A percentile compares a stretch with the other conserved stretches of the same genome.
Conservation (phyloP, 2,329 filamentous ascomycete genomes). For the Paramyrothecium roridum region DNA sequence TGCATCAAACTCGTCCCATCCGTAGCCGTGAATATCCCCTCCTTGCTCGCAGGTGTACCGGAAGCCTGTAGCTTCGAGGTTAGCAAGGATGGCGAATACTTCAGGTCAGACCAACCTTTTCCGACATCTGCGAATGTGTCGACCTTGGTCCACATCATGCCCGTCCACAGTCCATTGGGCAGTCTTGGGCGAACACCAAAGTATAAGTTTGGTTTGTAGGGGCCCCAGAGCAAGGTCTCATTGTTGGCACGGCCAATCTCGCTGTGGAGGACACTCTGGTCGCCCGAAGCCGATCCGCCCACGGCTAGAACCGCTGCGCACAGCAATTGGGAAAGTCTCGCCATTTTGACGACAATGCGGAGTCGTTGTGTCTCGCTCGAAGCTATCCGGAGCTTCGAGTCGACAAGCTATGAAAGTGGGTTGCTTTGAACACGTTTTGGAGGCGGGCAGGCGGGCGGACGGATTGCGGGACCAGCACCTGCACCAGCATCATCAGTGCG, state of each 20-base stretch:
- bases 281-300: constrained; percentile 20
- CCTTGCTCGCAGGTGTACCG: constrained; percentile 95
- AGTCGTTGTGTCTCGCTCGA: neutral
- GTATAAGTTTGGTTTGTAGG: constrained; percentile 90
- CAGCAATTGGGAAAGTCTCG: constrained; percentile 25
- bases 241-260: constrained; percentile 62
- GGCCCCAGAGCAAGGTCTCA: constrained; percentile 89
- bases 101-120: constrained; percentile 53
- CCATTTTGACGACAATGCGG: constrained; percentile 18
- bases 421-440: constrained; percentile 1
- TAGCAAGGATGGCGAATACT: neutral
- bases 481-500: constrained; percentile 19
- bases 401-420: neutral
- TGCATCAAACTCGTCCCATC: constrained; percentile 96
- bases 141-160: constrained; percentile 84
- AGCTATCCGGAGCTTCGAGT: neutral
- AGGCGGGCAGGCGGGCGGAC: too few species aligned
- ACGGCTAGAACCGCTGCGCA: constrained; percentile 23
- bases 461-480: constrained; percentile 6
- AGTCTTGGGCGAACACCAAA: constrained; percentile 85
- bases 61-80: constrained; percentile 55
- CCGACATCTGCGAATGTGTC: constrained; percentile 76
- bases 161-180: constrained; percentile 76
- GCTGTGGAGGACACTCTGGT: constrained; percentile 37
- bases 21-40: constrained; percentile 90